These are phyloP conservation scores for Populus euphratica DNA, from an alignment of 345 rosid species.

Conservation along the genomic window DNA sequence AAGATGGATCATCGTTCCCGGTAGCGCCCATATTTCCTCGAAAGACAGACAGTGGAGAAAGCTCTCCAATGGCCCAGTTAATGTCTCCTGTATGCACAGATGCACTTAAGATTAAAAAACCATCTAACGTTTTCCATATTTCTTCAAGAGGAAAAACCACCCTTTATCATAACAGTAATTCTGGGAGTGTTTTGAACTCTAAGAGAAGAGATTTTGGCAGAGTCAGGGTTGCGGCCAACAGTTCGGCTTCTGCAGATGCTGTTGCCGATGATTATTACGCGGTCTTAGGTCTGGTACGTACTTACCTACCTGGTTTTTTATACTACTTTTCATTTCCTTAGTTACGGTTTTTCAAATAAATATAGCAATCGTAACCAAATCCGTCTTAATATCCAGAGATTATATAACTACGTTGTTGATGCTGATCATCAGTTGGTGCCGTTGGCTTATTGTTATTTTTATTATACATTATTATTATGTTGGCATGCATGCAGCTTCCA, in stretches of 20 bases:
- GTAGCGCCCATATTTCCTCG: background rate
- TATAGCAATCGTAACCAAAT: no score
- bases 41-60: no score
- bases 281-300: conserved; percentile 77
- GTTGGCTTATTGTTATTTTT: no score
- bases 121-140: background rate
- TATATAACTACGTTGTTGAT: background rate
- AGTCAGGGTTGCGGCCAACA: conserved; percentile 53
- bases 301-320: background rate
- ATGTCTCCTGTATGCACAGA: conserved; percentile 74
- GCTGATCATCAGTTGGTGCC: background rate
- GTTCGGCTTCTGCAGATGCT: conserved; percentile 39
- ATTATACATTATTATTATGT: background rate
- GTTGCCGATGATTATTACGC: conserved; percentile 80
- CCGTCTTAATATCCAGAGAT: no score
- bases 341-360: no score
- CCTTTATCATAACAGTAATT: background rate
- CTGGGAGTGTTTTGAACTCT: conserved; percentile 20
- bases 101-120: conserved; percentile 53
- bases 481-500: conserved; percentile 48
- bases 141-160: background rate
- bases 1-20: background rate
- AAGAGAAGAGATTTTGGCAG: conserved; percentile 35
- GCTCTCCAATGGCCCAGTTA: conserved; percentile 63
- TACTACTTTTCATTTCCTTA: background rate